Evolutionary conservation across 345 rosid genomes (phyloP).

Genomic region (Dipteronia sinensis): DNA sequence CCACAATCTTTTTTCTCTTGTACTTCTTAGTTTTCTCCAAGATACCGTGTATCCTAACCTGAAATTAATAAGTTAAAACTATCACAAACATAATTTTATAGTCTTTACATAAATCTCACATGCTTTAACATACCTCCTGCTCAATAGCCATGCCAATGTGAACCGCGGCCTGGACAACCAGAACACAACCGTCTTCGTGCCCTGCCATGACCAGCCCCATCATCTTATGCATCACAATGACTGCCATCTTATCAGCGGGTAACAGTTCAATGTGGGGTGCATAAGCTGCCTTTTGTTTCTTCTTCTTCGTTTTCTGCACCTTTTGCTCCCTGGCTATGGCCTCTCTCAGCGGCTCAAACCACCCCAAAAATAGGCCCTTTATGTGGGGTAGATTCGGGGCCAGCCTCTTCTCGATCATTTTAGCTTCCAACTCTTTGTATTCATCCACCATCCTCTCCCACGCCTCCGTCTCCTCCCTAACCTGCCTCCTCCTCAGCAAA

Average conservation of each 20-base stretch:
- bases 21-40: constrained; percentile 66
- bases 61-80: constrained; percentile 21
- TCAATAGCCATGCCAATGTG: constrained; percentile 85
- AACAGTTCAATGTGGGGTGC: constrained; percentile 77
- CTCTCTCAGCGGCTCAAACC: constrained; percentile 86
- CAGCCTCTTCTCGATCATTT: constrained; percentile 75
- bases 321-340: constrained; percentile 77
- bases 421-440: constrained; percentile 68
- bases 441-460: constrained; percentile 87
- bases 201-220: constrained; percentile 77
- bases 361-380: constrained; percentile 79
- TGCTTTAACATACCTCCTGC: constrained; percentile 57
- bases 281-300: constrained; percentile 71
- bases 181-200: constrained; percentile 67
- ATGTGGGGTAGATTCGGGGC: constrained; percentile 87
- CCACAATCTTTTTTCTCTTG: constrained; percentile 46
- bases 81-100: neutral
- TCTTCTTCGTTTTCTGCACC: constrained; percentile 55
- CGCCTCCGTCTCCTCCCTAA: constrained; percentile 88
- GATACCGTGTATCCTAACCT: constrained; percentile 82
- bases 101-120: neutral
- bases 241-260: constrained; percentile 92
- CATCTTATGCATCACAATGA: constrained; percentile 95
- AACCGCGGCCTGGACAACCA: constrained; percentile 85
- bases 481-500: constrained; percentile 70